Evolutionary conservation across 225 moss, liverwort and hornwort species (phyloP).

Genomic region (Marchantia paleacea): DNA sequence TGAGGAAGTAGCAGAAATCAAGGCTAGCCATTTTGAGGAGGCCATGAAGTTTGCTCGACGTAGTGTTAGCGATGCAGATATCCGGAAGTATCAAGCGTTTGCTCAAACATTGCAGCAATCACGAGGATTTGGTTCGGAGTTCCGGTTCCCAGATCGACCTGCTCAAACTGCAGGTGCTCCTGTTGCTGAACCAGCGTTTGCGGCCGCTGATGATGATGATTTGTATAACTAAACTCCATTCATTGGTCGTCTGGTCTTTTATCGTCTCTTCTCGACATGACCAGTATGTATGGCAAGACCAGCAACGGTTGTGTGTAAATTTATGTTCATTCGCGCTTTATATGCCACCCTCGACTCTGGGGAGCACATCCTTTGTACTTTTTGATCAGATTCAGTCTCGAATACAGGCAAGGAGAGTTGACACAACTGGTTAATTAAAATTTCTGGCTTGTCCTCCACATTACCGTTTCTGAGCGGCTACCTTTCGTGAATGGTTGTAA

Average conservation of each 20-base stretch:
- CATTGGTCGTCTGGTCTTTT: constrained; percentile 1
- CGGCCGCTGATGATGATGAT: constrained; percentile 56
- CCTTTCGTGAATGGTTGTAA: neutral
- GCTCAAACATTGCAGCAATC: constrained; percentile 80
- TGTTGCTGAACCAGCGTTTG: constrained; percentile 33
- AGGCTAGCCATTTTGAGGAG: constrained; percentile 79
- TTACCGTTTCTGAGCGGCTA: neutral
- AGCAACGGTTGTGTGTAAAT: constrained; percentile 8
- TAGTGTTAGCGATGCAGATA: constrained; percentile 75
- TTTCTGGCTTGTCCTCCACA: neutral
- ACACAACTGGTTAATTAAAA: neutral
- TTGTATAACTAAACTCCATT: constrained; percentile 51
- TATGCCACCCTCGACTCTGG: constrained; percentile 4
- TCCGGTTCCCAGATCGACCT: constrained; percentile 65
- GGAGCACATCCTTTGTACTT: constrained; percentile 9
- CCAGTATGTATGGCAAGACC: neutral
- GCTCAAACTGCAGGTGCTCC: constrained; percentile 26
- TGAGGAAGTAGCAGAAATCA: constrained; percentile 72
- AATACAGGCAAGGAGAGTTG: neutral
- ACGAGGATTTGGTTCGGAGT: constrained; percentile 73
- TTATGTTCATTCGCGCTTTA: neutral
- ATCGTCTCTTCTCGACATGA: neutral
- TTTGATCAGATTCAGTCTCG: constrained; percentile 4
- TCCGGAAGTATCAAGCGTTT: constrained; percentile 72
- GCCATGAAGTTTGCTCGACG: constrained; percentile 82